Percentiles rank a stretch among this genome's conserved stretches.
phyloP scores from a whole-genome alignment of 1,284 basidiomycete genomes.

The Meripilus lineatus region DNA sequence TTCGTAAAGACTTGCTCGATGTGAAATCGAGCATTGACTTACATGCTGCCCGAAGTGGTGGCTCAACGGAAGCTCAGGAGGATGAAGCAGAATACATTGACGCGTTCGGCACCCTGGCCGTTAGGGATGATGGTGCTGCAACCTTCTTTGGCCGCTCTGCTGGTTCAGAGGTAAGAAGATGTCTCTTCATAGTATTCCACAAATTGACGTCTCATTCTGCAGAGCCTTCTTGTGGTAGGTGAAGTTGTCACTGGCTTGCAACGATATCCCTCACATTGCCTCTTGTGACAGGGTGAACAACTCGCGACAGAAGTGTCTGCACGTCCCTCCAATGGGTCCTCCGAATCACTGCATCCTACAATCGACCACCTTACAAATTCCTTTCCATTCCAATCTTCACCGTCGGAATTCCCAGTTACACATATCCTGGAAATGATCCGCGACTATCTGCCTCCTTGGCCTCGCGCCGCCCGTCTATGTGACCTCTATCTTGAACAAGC shows the following conservation, averaged over 20 bases:
- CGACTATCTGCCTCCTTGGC: slow-evolving; percentile 51
- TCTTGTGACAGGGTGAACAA: slow-evolving; percentile 16
- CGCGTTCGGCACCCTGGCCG: slow-evolving; percentile 55
- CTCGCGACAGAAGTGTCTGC: slow-evolving; percentile 4
- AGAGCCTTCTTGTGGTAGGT: slow-evolving; percentile 31
- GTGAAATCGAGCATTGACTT: slow-evolving; percentile 47
- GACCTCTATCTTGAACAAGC: slow-evolving; percentile 66
- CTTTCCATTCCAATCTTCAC: slow-evolving; percentile 54
- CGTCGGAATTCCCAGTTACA: slow-evolving; percentile 16
- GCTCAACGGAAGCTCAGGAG: slow-evolving; percentile 9
- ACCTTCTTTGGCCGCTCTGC: slow-evolving; percentile 67
- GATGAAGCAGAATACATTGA: slow-evolving; percentile 22
- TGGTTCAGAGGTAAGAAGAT: slow-evolving; percentile 39
- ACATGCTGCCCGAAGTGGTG: slow-evolving; percentile 17
- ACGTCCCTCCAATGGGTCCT: slow-evolving; percentile 6
- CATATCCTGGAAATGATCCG: slow-evolving; percentile 43
- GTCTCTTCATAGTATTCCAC: slow-evolving; percentile 2
- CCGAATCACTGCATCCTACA: slow-evolving; percentile 19
- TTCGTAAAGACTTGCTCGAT: slow-evolving; percentile 52
- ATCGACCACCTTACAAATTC: slow-evolving; percentile 43
- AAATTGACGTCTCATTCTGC: neutral
- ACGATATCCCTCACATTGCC: neutral
- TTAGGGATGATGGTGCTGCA: slow-evolving; percentile 54
- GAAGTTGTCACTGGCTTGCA: neutral
- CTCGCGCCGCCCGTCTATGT: slow-evolving; percentile 48